These are phyloP conservation scores for Acanthamoeba sp. DNA, from an alignment of 208 protist species.

Conservation along the genomic window DNA sequence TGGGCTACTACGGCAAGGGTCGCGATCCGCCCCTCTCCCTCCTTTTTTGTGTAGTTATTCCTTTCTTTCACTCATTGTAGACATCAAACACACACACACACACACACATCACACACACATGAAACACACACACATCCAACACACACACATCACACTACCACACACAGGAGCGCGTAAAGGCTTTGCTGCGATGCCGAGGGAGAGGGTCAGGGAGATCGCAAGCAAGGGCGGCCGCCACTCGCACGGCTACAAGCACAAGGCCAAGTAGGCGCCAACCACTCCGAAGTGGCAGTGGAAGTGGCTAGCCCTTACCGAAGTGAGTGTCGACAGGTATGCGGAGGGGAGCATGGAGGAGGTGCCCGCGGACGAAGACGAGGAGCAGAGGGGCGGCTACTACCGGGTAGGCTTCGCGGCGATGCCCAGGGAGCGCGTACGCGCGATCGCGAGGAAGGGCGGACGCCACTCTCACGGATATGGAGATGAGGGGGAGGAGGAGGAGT, in stretches of 20 bases:
- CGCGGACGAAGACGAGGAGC: not conserved
- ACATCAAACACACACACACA: no score
- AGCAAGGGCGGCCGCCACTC: constrained; percentile 31
- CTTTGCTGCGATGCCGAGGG: not conserved
- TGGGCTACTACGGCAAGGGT: constrained; percentile 20
- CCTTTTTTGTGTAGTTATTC: no score
- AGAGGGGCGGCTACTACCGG: not conserved
- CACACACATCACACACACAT: not conserved
- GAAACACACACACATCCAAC: not conserved
- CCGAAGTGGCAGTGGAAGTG: no score
- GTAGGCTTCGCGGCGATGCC: constrained; percentile 32
- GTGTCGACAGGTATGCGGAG: not conserved
- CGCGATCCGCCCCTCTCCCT: no score
- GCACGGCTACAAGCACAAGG: constrained; percentile 41
- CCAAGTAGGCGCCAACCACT: not conserved
- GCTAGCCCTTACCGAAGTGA: no score
- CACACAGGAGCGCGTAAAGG: constrained; percentile 13
- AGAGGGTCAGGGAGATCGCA: not conserved
- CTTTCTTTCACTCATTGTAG: no score
- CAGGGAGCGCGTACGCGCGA: constrained; percentile 15
- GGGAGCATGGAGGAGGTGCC: constrained; percentile 21
- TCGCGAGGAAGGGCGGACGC: constrained; percentile 15
- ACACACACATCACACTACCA: not conserved
- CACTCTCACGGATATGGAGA: constrained; percentile 36
- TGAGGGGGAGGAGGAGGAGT: not conserved